These are phyloP conservation scores for Aspergillus terreus DNA, from an alignment of 2,329 filamentous ascomycete genomes.

Conservation along the genomic window DNA sequence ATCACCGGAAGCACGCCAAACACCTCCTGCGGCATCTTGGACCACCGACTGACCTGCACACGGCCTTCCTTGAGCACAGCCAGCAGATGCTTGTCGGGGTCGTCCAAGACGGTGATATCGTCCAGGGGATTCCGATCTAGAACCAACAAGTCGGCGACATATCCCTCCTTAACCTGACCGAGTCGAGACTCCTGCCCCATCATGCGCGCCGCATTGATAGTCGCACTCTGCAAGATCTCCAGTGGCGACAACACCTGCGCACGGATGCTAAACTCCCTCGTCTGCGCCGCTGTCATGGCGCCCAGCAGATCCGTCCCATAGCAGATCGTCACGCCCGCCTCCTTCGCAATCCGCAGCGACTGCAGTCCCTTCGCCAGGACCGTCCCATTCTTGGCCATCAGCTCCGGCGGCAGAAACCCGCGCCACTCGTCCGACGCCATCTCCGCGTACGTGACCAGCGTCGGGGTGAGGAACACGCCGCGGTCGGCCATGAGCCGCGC, in stretches of 20 bases:
- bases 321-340: slow-evolving; percentile 53
- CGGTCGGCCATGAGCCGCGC: slow-evolving; percentile 47
- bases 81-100: slow-evolving; percentile 44
- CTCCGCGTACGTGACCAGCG: slow-evolving; percentile 48
- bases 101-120: slow-evolving; percentile 49
- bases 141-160: slow-evolving; percentile 51
- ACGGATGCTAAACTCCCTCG: slow-evolving; percentile 45
- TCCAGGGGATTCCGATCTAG: slow-evolving; percentile 51
- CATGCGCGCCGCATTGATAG: slow-evolving; percentile 49
- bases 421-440: slow-evolving; percentile 37
- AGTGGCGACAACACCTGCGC: slow-evolving; percentile 36
- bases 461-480: slow-evolving; percentile 50
- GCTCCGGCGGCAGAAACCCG: slow-evolving; percentile 3
- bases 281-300: slow-evolving; percentile 43
- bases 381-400: slow-evolving; percentile 44
- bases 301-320: slow-evolving; percentile 54
- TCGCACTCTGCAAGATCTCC: slow-evolving; percentile 48
- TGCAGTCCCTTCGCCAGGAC: slow-evolving; percentile 46
- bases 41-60: slow-evolving; percentile 22
- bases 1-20: background rate
- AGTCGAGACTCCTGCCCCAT: slow-evolving; percentile 44
- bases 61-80: slow-evolving; percentile 55
- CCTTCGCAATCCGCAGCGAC: slow-evolving; percentile 44
- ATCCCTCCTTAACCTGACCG: slow-evolving; percentile 49
- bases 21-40: background rate